Base-by-base conservation (phyloP, 495 filamentous ascomycete genomes). In the Endocarpon pusillum region DNA sequence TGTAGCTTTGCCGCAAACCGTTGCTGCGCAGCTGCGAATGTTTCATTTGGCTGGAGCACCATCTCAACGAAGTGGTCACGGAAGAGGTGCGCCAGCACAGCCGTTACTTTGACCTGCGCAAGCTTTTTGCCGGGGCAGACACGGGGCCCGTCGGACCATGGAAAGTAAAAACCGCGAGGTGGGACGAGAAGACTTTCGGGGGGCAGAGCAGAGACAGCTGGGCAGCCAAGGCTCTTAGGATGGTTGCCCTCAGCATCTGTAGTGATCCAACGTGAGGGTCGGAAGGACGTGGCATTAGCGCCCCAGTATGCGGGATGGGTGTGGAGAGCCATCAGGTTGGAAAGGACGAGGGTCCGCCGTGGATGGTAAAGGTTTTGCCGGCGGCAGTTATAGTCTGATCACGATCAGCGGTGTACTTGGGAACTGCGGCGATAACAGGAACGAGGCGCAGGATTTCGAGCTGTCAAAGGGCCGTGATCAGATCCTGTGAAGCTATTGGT, bases 91-190 rank as follows among this genome's bases (percentile, higher is more conserved):
- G 56, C 57, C 35, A 70, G 45, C 0, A 49, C 48, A 0, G 63
- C 64, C 1, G 69, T 65, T 37, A 65, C 64, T 40, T 70, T 65
- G 1, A 69, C 67, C 41, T 67, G 55, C 0, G 60, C 48, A 38
- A 70, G 64, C 34, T 64, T 69, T 41, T 51, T 53, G 0, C 66
- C 68, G 1, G 64, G 60, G 33, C 66, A 70, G 23, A 57, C 42
- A 0, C 58, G 46, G 1, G 52, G 41, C 9, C 66, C 66, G 0
- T 55, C 56, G 1, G 64, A 62, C 66, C 66, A 73, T 0, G 56
- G 55, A 2, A 66, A 14, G 34, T 53, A 70, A 0, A 51, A 47
- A 1, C 57, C 55, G 21, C 56, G 55, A 1, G 37, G 7, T 1
- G 55, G 55, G 1, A 38, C 37, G 9, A 54, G 39, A 3, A 64